Evolutionary conservation across 106 monocot genomes (phyloP).

Genomic region (Dendrobium huoshanense): DNA sequence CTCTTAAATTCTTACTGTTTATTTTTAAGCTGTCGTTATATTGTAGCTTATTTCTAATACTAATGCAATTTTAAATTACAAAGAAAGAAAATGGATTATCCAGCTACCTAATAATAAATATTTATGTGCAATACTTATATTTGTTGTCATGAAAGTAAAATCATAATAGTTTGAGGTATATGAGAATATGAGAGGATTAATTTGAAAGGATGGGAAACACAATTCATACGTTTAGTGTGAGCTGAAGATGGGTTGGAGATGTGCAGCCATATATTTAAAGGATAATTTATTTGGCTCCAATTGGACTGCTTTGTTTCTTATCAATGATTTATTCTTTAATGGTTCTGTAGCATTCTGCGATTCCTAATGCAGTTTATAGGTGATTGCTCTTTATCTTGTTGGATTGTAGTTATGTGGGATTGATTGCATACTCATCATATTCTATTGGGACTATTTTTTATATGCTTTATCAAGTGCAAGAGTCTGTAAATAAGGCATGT

Average conservation of each 20-base stretch:
- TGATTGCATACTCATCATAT: not conserved
- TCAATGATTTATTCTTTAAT: not conserved
- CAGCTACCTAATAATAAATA: not conserved
- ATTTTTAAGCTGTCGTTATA: not conserved
- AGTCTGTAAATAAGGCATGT: too few relatives aligned
- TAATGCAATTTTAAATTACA: not conserved
- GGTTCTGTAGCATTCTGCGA: not conserved
- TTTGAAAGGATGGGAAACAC: not conserved
- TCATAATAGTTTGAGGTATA: not conserved
- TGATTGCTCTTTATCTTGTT: not conserved
- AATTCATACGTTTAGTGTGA: not conserved
- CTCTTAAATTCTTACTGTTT: slow-evolving; percentile 6
- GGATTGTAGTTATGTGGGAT: not conserved
- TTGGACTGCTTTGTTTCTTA: too few relatives aligned
- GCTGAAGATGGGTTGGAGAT: not conserved
- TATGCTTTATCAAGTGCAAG: too few relatives aligned
- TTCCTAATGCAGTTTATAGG: not conserved
- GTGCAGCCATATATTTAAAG: too few relatives aligned
- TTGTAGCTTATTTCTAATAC: slow-evolving; percentile 2
- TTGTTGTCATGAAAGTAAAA: not conserved
- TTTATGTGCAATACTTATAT: not conserved
- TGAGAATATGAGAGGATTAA: not conserved
- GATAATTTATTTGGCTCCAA: too few relatives aligned
- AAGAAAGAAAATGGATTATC: not conserved
- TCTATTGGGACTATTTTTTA: not conserved